phyloP scores from a whole-genome alignment of 441 rosid species.

The Lepidium campestre region DNA sequence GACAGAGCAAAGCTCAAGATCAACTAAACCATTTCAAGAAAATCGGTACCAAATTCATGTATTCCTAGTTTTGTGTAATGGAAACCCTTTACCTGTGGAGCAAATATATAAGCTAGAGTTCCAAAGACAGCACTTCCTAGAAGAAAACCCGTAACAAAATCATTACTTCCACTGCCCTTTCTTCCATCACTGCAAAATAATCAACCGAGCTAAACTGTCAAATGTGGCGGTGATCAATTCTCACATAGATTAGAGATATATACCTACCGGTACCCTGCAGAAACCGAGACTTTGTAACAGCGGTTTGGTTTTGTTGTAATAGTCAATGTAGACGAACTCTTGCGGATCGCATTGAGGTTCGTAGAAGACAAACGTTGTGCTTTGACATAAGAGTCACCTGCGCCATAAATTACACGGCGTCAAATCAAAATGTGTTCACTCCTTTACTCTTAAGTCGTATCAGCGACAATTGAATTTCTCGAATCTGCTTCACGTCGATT shows the following conservation, averaged over 20 bases:
- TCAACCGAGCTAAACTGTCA: background rate
- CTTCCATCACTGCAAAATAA: slow-evolving; percentile 40
- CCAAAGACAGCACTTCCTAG: slow-evolving; percentile 79
- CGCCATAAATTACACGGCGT: background rate
- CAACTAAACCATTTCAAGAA: background rate
- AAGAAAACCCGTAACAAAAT: slow-evolving; percentile 74
- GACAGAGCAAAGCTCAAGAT: background rate
- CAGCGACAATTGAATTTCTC: background rate
- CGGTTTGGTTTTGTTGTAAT: slow-evolving; percentile 32
- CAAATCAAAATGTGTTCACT: background rate
- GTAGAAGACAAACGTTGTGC: slow-evolving; percentile 25
- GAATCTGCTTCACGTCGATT: background rate
- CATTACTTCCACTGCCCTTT: slow-evolving; percentile 55
- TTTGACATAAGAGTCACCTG: slow-evolving; percentile 42
- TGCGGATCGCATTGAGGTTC: slow-evolving; percentile 34
- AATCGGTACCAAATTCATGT: background rate
- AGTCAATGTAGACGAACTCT: slow-evolving; percentile 26
- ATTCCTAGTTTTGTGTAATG: background rate
- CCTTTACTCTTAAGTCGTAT: background rate
- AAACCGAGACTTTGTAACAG: slow-evolving; percentile 31
- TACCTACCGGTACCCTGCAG: slow-evolving; percentile 50
- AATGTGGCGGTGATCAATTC: too few species aligned
- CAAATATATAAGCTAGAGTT: slow-evolving; percentile 68
- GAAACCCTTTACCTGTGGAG: slow-evolving; percentile 65
- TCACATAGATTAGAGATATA: background rate